Evolutionary conservation across 2,329 filamentous ascomycete genomes (phyloP).

Genomic region (Penicillium sp.): DNA sequence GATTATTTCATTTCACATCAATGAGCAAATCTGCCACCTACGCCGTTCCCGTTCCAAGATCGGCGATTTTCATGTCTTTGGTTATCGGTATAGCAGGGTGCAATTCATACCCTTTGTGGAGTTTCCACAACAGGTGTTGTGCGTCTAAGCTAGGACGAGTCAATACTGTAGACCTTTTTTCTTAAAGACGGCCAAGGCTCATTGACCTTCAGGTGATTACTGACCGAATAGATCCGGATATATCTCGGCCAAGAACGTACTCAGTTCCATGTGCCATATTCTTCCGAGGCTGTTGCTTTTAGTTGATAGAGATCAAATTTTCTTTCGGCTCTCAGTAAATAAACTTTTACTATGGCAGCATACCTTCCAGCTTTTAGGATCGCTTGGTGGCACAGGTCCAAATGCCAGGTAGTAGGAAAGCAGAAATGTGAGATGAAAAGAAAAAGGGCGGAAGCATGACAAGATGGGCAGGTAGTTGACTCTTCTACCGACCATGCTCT

Average conservation of each 20-base stretch:
- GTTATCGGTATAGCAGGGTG: conserved; percentile 16
- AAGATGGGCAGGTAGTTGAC: too few species aligned
- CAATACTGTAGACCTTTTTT: background rate
- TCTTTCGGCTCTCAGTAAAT: too few species aligned
- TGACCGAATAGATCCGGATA: conserved; percentile 2
- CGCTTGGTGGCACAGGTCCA: too few species aligned
- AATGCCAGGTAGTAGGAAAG: too few species aligned
- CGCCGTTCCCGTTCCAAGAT: conserved; percentile 18
- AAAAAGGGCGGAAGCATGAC: too few species aligned
- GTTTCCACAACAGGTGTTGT: conserved; percentile 19
- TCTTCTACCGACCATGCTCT: too few species aligned
- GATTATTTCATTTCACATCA: background rate
- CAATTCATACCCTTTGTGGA: conserved; percentile 12
- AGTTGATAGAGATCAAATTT: too few species aligned
- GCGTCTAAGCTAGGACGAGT: conserved; percentile 9
- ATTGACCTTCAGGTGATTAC: too few species aligned
- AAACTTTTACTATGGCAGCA: too few species aligned
- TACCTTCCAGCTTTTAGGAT: too few species aligned
- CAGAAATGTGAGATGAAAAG: too few species aligned
- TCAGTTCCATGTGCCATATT: background rate
- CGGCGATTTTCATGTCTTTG: conserved; percentile 16
- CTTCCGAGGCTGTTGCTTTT: background rate
- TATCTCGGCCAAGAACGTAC: conserved; percentile 4
- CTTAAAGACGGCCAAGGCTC: too few species aligned
- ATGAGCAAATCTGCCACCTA: background rate